Evolutionary conservation across 805 yeast species (phyloP).

Genomic region (Sporopachydermia lactativora): DNA sequence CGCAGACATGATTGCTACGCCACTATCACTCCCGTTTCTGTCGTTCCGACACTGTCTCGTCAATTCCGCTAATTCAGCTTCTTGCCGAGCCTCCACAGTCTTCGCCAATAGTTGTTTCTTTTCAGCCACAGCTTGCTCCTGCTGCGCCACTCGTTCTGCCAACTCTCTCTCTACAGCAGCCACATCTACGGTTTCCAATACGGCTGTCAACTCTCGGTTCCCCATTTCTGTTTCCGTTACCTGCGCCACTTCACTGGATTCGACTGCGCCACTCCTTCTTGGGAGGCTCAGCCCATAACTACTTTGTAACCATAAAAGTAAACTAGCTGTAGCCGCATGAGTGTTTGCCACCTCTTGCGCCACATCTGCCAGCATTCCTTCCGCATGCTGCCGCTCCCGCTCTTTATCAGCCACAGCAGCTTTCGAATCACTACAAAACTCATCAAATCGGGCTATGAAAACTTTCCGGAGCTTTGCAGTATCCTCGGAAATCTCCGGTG

Average conservation of each 20-base stretch:
- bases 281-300: not conserved
- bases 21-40: constrained; percentile 10
- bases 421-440: not conserved
- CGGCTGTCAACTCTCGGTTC: constrained; percentile 24
- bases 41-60: too few relatives aligned
- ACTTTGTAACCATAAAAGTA: not conserved
- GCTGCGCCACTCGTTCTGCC: constrained; percentile 35
- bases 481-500: too few relatives aligned
- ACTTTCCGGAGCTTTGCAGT: not conserved
- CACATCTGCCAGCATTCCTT: constrained; percentile 9
- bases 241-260: constrained; percentile 37
- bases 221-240: constrained; percentile 33
- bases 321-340: constrained; percentile 11
- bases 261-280: too few relatives aligned
- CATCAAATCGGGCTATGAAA: not conserved
- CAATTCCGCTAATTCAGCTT: constrained; percentile 2
- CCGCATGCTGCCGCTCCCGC: constrained; percentile 9
- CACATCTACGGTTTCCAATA: constrained; percentile 41
- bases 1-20: too few relatives aligned
- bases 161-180: constrained; percentile 39
- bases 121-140: constrained; percentile 25
- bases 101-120: constrained; percentile 26
- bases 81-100: constrained; percentile 13
- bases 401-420: not conserved
- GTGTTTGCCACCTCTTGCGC: constrained; percentile 15